phyloP scores from a whole-genome alignment of 768 basidiomycete species.

The Tylopilus balloui region DNA sequence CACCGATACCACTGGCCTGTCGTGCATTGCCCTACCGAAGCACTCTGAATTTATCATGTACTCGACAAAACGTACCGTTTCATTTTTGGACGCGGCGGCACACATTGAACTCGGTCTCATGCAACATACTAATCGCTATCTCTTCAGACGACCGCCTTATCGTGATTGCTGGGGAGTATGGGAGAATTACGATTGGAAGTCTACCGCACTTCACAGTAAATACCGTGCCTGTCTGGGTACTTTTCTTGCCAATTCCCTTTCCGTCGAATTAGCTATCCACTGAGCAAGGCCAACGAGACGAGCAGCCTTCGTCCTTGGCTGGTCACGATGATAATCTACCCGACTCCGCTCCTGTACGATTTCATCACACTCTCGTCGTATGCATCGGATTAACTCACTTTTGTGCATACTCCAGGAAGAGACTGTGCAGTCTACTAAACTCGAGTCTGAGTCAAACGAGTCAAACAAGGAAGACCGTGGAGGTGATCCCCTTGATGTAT shows the following conservation, averaged over 20 bases:
- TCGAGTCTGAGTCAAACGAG: too few species aligned
- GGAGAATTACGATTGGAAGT: neutral
- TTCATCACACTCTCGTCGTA: neutral
- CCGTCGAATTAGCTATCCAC: neutral
- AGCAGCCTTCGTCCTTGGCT: neutral
- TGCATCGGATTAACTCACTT: neutral
- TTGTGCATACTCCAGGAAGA: neutral
- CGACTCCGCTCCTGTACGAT: neutral
- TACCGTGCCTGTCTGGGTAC: neutral
- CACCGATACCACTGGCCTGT: neutral
- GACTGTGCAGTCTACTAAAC: neutral
- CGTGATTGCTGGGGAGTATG: neutral
- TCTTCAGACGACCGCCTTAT: neutral
- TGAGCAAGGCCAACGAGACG: neutral
- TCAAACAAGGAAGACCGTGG: neutral
- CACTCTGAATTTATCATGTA: neutral
- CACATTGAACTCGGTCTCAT: neutral
- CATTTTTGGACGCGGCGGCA: neutral
- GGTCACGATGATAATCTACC: neutral
- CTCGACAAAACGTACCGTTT: neutral
- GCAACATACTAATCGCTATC: neutral
- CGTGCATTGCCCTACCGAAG: neutral
- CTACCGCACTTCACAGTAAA: neutral
- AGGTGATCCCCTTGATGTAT: neutral
- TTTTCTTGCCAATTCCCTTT: neutral